Conservation (phyloP, 345 rosid species). For the Adansonia digitata region DNA sequence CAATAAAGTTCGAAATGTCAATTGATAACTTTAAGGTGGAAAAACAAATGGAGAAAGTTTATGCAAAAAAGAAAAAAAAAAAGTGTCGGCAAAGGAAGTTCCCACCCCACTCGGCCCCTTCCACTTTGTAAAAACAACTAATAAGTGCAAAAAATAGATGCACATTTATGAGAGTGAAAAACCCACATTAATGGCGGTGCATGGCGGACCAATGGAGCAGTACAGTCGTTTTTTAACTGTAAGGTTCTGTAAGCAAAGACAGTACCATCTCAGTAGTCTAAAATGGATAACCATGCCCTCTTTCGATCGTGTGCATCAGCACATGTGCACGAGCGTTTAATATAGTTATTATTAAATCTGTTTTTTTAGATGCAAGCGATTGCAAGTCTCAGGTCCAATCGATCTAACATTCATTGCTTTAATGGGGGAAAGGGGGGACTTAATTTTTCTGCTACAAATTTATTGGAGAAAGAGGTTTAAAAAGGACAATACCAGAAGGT, state of each 20-base stretch:
- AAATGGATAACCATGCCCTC: neutral
- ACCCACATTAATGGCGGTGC: neutral
- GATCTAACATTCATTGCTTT: neutral
- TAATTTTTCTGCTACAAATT: neutral
- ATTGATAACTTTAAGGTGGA: neutral
- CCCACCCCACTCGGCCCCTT: neutral
- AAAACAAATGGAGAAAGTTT: neutral
- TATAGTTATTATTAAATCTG: too few relatives aligned
- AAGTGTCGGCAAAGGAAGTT: conserved; percentile 36
- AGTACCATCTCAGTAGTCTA: neutral
- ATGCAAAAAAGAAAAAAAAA: too few relatives aligned
- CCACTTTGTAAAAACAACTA: too few relatives aligned
- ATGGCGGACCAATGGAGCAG: neutral
- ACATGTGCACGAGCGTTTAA: too few relatives aligned
- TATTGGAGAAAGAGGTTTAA: neutral
- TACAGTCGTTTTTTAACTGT: neutral
- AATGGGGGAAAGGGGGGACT: neutral
- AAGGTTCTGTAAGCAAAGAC: too few relatives aligned
- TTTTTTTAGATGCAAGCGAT: too few relatives aligned
- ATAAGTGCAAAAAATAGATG: neutral
- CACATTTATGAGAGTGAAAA: conserved; percentile 10
- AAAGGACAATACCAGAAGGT: neutral
- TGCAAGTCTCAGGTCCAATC: too few relatives aligned
- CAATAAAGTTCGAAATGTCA: neutral
- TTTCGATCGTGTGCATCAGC: neutral